A percentile compares a stretch with the other conserved stretches of the same genome.
phyloP scores from a whole-genome alignment of 2,329 filamentous ascomycete genomes.

The Claviceps monticola region DNA sequence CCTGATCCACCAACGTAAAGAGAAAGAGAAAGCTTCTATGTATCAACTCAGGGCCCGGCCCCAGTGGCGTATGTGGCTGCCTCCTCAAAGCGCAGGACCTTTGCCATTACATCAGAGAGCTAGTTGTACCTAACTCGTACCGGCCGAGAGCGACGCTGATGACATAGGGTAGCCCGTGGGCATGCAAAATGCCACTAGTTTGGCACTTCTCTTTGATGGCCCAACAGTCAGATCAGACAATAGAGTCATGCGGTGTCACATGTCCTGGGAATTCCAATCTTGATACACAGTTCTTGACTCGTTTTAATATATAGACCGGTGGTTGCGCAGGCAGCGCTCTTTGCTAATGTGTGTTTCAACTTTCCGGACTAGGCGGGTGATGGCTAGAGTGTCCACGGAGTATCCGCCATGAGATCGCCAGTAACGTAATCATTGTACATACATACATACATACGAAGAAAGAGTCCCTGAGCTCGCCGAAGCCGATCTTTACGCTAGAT shows the following conservation, averaged over 20 bases:
- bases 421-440: neutral
- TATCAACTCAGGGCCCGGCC: neutral
- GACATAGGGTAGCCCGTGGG: no score
- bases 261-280: neutral
- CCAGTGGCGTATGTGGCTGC: neutral
- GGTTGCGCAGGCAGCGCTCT: neutral
- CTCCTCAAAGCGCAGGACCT: neutral
- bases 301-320: neutral
- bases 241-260: constrained; percentile 1
- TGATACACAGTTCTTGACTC: neutral
- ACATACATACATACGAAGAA: neutral
- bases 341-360: no score
- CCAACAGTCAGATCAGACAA: neutral
- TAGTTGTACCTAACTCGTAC: no score
- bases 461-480: neutral
- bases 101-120: neutral
- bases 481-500: neutral
- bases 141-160: no score
- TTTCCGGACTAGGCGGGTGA: no score
- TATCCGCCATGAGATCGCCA: constrained; percentile 1
- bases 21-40: neutral
- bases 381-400: neutral
- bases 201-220: neutral
- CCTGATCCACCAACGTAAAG: neutral
- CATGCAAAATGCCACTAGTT: no score